Evolutionary conservation across 768 basidiomycete species (phyloP).

Genomic region (Neoboletus subvelutipes): DNA sequence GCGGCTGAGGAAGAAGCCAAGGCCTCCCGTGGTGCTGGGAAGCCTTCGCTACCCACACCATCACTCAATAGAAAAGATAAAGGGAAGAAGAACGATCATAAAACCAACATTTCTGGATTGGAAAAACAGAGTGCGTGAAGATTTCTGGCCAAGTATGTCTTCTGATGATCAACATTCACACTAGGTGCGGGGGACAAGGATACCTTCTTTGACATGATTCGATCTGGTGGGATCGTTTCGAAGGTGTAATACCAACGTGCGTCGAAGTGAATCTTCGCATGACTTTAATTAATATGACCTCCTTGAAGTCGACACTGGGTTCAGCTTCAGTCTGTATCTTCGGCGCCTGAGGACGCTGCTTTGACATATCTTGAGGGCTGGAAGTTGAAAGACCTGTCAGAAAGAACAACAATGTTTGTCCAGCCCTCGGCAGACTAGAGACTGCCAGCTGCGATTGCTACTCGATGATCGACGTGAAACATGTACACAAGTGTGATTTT

Average conservation of each 20-base stretch:
- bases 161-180: slow-evolving; percentile 6
- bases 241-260: slow-evolving; percentile 43
- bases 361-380: background rate
- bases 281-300: background rate
- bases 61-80: slow-evolving; percentile 48
- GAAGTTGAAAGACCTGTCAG: background rate
- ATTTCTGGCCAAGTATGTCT: slow-evolving; percentile 4
- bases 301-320: background rate
- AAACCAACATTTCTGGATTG: slow-evolving; percentile 52
- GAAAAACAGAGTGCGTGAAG: slow-evolving; percentile 54
- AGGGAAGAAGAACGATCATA: slow-evolving; percentile 49
- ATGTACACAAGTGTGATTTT: background rate
- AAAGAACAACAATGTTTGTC: background rate
- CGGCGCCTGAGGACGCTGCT: background rate
- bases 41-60: slow-evolving; percentile 70
- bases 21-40: slow-evolving; percentile 65
- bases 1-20: slow-evolving; percentile 58
- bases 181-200: slow-evolving; percentile 64
- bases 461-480: background rate
- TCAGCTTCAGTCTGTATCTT: background rate
- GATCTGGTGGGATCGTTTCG: slow-evolving; percentile 77
- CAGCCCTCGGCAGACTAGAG: background rate
- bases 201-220: slow-evolving; percentile 80
- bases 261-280: background rate
- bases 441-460: too few relatives aligned